A percentile compares a stretch with the other conserved stretches of the same genome.
phyloP scores from a whole-genome alignment of 352 stramenopile genomes.

The Phytophthora sp. region DNA sequence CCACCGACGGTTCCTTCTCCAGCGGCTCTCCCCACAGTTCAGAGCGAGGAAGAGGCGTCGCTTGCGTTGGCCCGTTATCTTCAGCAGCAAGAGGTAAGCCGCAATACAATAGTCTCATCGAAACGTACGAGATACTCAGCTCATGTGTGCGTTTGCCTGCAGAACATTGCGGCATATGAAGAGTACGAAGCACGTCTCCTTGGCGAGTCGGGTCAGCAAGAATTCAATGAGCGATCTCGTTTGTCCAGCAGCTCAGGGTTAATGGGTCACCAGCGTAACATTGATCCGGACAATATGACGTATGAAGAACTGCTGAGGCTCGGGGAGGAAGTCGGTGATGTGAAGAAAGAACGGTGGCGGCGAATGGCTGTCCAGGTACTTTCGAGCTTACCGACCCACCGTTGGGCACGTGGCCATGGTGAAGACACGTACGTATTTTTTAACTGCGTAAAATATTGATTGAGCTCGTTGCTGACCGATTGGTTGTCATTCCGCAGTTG shows the following conservation, averaged over 20 bases:
- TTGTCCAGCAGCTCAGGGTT: conserved; percentile 16
- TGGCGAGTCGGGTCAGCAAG: conserved; percentile 25
- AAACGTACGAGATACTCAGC: neutral
- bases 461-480: conserved; percentile 1
- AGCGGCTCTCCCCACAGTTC: conserved; percentile 21
- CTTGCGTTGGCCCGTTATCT: conserved; percentile 70
- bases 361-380: conserved; percentile 67
- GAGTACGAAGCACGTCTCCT: conserved; percentile 58
- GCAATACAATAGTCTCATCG: neutral
- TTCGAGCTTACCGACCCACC: conserved; percentile 67
- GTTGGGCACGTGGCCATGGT: conserved; percentile 46
- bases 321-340: conserved; percentile 72
- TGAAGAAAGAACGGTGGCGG: conserved; percentile 79
- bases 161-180: conserved; percentile 78
- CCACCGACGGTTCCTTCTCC: conserved; percentile 24
- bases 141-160: conserved; percentile 6
- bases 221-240: conserved; percentile 19
- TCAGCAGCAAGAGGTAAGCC: conserved; percentile 69
- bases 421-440: conserved; percentile 56
- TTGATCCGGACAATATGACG: conserved; percentile 84
- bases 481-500: conserved; percentile 44
- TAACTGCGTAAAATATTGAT: neutral
- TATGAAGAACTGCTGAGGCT: conserved; percentile 81
- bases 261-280: conserved; percentile 25
- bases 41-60: conserved; percentile 67